Conservation (phyloP, 2,329 filamentous ascomycete genomes). For the Phyllosticta citriasiana region DNA sequence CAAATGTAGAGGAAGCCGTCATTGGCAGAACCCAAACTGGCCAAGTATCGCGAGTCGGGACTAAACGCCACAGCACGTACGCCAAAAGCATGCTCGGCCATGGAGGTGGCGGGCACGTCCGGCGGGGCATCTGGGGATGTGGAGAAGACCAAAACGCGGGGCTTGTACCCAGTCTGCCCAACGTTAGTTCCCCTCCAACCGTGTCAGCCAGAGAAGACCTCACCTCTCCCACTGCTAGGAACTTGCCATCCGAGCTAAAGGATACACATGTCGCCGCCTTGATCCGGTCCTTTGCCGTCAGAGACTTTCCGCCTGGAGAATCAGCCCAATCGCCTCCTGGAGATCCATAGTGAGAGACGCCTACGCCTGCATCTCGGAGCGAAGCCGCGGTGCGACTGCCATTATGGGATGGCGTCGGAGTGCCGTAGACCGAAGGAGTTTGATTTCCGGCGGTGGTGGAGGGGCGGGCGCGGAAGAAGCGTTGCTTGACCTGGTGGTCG, state of each 20-base stretch:
- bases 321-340: slow-evolving; percentile 48
- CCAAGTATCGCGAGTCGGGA: slow-evolving; percentile 72
- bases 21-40: slow-evolving; percentile 78
- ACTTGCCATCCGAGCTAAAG: slow-evolving; percentile 76
- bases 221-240: slow-evolving; percentile 80
- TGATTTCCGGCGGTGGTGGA: slow-evolving; percentile 56
- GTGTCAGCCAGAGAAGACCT: slow-evolving; percentile 14
- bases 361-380: slow-evolving; percentile 39
- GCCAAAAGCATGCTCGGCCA: slow-evolving; percentile 84
- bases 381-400: slow-evolving; percentile 47
- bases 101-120: slow-evolving; percentile 71
- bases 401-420: slow-evolving; percentile 47
- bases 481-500: slow-evolving; percentile 55
- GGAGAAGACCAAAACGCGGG: slow-evolving; percentile 81
- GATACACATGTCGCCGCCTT: slow-evolving; percentile 89
- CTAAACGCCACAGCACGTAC: slow-evolving; percentile 87
- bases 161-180: slow-evolving; percentile 71
- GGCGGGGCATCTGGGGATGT: slow-evolving; percentile 65
- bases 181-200: slow-evolving; percentile 20
- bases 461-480: slow-evolving; percentile 83
- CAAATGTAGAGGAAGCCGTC: slow-evolving; percentile 93
- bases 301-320: slow-evolving; percentile 54
- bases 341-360: slow-evolving; percentile 34
- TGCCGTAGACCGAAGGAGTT: slow-evolving; percentile 43
- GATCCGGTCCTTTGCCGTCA: slow-evolving; percentile 83